Evolutionary conservation across 2,329 filamentous ascomycete genomes (phyloP).

Genomic region (Aureobasidium namibiae): DNA sequence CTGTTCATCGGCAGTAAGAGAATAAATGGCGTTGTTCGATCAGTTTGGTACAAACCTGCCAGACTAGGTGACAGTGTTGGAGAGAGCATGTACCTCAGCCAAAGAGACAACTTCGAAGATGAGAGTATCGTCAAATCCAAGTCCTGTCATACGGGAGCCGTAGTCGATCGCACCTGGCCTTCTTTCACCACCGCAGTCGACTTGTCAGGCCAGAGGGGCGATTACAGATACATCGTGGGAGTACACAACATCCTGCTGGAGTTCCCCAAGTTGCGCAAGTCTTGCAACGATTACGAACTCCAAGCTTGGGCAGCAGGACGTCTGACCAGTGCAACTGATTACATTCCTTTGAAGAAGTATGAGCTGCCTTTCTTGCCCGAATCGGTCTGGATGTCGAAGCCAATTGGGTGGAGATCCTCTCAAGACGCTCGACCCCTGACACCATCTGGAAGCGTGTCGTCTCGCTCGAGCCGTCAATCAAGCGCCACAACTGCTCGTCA

Average conservation of each 20-base stretch:
- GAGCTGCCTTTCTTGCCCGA: background rate
- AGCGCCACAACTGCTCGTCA: background rate
- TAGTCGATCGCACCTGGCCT: background rate
- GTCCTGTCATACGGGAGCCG: too few species aligned
- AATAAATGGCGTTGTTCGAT: background rate
- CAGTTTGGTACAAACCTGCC: background rate
- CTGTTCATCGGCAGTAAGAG: background rate
- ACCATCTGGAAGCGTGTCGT: background rate
- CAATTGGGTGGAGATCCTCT: background rate
- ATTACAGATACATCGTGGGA: background rate
- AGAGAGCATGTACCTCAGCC: background rate
- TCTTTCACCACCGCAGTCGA: background rate
- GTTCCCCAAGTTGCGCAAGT: background rate
- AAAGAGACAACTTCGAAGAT: background rate
- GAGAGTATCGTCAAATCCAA: background rate
- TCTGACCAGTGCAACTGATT: background rate
- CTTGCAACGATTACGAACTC: background rate
- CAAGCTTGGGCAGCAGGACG: background rate
- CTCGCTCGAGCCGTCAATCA: background rate
- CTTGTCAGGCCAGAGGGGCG: background rate
- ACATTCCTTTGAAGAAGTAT: background rate
- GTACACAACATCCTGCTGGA: background rate
- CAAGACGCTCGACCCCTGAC: background rate
- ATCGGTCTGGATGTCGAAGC: background rate
- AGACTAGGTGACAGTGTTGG: background rate